Evolutionary conservation across 352 stramenopile genomes (phyloP), one percentile per base, ranked within the genome.

Genomic region (Phytophthora niederhauseri): DNA sequence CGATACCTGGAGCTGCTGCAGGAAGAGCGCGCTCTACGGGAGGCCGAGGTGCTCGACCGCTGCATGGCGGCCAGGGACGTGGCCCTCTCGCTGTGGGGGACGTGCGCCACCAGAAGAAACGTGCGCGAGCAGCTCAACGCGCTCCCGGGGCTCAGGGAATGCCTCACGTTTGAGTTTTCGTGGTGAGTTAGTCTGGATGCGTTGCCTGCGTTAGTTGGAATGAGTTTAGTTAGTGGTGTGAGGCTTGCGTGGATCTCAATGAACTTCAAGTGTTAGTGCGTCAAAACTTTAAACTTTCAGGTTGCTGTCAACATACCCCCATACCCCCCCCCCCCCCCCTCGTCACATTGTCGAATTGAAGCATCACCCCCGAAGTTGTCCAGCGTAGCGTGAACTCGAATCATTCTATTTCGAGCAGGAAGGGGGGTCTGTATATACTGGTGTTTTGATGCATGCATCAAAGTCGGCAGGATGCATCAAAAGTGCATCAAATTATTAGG

Each of bases 81-180:
- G 50, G 70, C 66, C 3, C 30, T 71, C 30, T 30, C 45, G 28
- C 53, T 81, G 14, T 81, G 60, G 53, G 73, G 70, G 1, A 53
- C 58, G 30, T 69, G 59, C 4, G 41, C 53, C 3, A 31, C 53
- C 17, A 77, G 50, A 43, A 70, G 73, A 54, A 43, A 58, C 6
- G 52, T 73, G 30, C 70, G 73, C 0, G 65, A 59, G 24, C 54
- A 78, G 66, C 51, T 77, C 19, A 81, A 81, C 31, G 64, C 62
- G 12, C 56, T 81, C 11, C 70, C 73, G 17, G 58, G 48, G 56
- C 56, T 76, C 14, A 51, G 61, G 14, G 28, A 22, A 2, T 75
- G 66, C 52, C 66, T 72, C 57, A 70, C 49, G 24, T 73, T 81
- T 28, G 48, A 71, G 12, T 81, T 81, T 67, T 54, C 68, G 7